Base-by-base conservation (phyloP, 2,329 filamentous ascomycete species). In the Diaporthe sp. region DNA sequence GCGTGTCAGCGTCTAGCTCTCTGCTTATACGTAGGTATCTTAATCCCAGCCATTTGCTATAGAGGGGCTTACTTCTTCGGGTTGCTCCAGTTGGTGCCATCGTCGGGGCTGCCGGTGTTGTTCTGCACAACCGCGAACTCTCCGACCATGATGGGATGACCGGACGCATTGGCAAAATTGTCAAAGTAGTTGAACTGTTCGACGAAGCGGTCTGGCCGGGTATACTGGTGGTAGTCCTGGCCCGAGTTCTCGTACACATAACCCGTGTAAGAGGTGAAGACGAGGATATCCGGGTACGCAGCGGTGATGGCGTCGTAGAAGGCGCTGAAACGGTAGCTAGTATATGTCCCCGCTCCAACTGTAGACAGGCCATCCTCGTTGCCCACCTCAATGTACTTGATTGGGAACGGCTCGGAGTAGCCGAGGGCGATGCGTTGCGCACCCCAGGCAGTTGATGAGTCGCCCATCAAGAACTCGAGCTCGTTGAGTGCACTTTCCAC, bases 321-420 rank as follows among this genome's bases (percentile, higher is more conserved):
- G 25, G 81, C 80, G 4, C 81, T 77, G 79, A 89, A 90, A 8
- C 89, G 85, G 67, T 83, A 83, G 62, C 82, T 81, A 5, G 80
- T 78, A n/a, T 81, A 82, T 55, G 84, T 80, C 3, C 80, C 75
- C 44, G 82, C 80, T 51, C 86, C 87, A 17, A 61, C 58, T 9
- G 80, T 80, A 76, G 82, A 85, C 15, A 89, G 80, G 77, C 86
- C 84, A 77, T 91, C 89, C 79, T 91, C 89, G 77, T 91, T 90
- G 75, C 88, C 87, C 57, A 90, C 83, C 79, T 90, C 89, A 61
- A 90, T 85, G 73, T 86, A 88, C 19, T 86, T 86, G 76, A 91
- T 82, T 3, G 77, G 79, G 81, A 88, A 90, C 1, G 89, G 88
- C 19, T 87, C 81, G 1, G 87, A 82, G 77, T 90, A 86, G 1